Base-by-base conservation (phyloP, 2,329 filamentous ascomycete genomes). In the Microascus cirrosus region DNA sequence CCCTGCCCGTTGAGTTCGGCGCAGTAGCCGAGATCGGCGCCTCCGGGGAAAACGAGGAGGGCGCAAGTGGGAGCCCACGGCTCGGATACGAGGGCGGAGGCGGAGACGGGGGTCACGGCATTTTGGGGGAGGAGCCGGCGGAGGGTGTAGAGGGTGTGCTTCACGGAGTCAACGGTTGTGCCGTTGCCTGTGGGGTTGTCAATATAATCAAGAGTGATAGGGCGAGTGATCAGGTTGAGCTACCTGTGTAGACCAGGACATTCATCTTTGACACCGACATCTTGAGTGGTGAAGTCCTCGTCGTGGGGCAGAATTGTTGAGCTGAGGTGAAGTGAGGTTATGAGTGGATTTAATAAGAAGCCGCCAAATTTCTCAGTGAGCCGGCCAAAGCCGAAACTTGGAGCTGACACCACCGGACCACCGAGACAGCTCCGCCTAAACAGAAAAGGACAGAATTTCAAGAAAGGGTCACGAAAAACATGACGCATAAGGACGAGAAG, bases 1-100 rank as follows among this genome's bases (percentile, higher is more conserved):
- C 93, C 94, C 56, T 84, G 78, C 39, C 94, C 94, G 69, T 97
- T 94, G 62, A 99, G 80, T 2, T 84, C 85, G 32, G 88, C 85
- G 70, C 92, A 95, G 71, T 96, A 99, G 55, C 88, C 90, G 56
- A 95, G 78, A 68, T 99, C 94, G n/a, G 90, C 93, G 35, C 94
- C 94, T 24, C 94, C 94, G 1, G 94, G 94, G 56, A 99, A 84
- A 2, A 97, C 92, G 7, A 99, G 80, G 11, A 97, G 80, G 0
- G 91, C 90, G 69, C 93, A 97, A 2, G 90, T 87, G 2, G 87
- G 76, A 1, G 84, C 80, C 94, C 94, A 99, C 13, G 94, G 94
- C 70, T 99, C 94, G 63, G 92, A 91, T 66, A 96, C 77, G 59
- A 99, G 77, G 62, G 87, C 84, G 7, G 86, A 79, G 59, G 91